Base-by-base conservation (phyloP, 495 filamentous ascomycete species). In the Penicillium coprophilum region DNA sequence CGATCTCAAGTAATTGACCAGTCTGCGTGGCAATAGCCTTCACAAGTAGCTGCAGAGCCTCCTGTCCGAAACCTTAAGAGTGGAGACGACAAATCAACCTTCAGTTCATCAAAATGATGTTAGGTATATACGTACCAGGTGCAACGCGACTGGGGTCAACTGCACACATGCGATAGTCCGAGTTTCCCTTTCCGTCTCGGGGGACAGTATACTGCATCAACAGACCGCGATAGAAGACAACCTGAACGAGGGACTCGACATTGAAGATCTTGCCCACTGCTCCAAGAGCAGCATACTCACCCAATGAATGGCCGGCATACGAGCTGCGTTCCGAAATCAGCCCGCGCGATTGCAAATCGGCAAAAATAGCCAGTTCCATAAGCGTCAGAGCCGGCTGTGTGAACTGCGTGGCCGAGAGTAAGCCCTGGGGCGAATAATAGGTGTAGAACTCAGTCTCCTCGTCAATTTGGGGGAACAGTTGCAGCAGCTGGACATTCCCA, bases 221-320 rank as follows among this genome's bases (percentile, higher is more conserved):
- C 17, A 76, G 47, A 9, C 76, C 76, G n/a, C 76, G 71, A 48
- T 75, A 77, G 52, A 79, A 79, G 4, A 66, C 64, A 15, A 76
- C 19, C 46, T 61, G 48, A 0, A 70, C 44, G 15, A 76, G 58
- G 2, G 53, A 43, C 13, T 68, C 65, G 3, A 71, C 24, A 75
- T 58, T 20, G 69, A 57, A 30, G 28, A 30, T 30, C 11, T 60
- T 47, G 5, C 62, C 62, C 11, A 75, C 49, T 0, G 70, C 61
- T 13, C 60, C 59, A 10, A 78, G 55, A 5, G 71, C 72, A 0
- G 60, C 62, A 40, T 71, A 78, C 44, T 78, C 75, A 1, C 75
- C 75, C 2, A 78, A 62, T 0, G 75, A 78, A 44, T 78, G 75
- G 10, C 75, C 75, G 21, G 74, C 74, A 57, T 69, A 77, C 56